These are phyloP conservation scores for Rachicladosporium sp. DNA, from an alignment of 2,329 filamentous ascomycete genomes.

Conservation along the genomic window DNA sequence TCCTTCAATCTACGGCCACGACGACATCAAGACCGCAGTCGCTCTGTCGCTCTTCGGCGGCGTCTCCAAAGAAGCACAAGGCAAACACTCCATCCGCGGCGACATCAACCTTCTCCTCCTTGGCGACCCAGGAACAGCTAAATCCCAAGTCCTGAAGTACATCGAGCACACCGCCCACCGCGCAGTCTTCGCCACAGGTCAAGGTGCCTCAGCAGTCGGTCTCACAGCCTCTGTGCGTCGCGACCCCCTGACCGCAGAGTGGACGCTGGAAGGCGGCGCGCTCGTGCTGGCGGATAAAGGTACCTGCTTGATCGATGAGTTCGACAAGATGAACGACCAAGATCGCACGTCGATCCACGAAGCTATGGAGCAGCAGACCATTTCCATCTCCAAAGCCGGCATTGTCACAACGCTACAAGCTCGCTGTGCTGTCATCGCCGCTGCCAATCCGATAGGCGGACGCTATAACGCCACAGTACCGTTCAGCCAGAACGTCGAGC, in stretches of 20 bases:
- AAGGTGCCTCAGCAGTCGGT: constrained; percentile 94
- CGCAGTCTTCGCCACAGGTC: constrained; percentile 93
- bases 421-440: constrained; percentile 88
- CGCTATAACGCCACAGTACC: constrained; percentile 94
- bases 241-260: constrained; percentile 89
- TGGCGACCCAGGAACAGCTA: constrained; percentile 93
- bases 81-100: constrained; percentile 80
- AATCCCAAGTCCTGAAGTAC: constrained; percentile 95
- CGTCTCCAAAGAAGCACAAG: constrained; percentile 80
- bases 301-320: constrained; percentile 94
- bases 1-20: constrained; percentile 93
- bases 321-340: constrained; percentile 99
- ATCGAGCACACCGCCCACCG: constrained; percentile 94
- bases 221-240: constrained; percentile 91
- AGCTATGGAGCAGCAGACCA: constrained; percentile 99
- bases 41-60: constrained; percentile 90
- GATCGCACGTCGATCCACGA: constrained; percentile 97
- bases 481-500: constrained; percentile 89
- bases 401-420: constrained; percentile 96
- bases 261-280: constrained; percentile 93
- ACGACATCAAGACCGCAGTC: constrained; percentile 92
- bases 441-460: constrained; percentile 90
- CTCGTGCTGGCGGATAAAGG: constrained; percentile 89
- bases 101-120: constrained; percentile 97
- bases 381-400: constrained; percentile 96